Evolutionary conservation across 768 basidiomycete genomes (phyloP), one percentile per base, ranked within the genome.

Genomic region (Tephrocybe sp.): DNA sequence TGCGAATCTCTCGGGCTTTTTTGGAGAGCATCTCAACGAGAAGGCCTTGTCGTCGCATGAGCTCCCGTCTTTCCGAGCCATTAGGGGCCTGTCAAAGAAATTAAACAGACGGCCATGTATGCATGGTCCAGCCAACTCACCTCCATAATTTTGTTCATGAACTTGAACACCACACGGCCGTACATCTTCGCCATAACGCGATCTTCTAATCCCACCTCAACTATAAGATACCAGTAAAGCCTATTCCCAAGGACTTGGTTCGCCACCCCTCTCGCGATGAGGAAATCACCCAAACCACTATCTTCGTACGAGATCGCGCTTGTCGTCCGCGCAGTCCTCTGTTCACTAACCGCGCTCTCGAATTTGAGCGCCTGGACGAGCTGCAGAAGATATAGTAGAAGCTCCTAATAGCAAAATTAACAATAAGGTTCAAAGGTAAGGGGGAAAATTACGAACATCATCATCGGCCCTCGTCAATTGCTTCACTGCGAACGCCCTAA

Each of bases 321-420:
- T 3, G 85, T 79, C 1, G 85, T 83, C 39, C 89, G 77, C n/a
- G 83, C 82, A 0, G 87, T 84, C 38, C 87, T 74, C 59, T 88
- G 89, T 49, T 89, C 89, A 41, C 77, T 87, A 0, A 85, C 85
- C 1, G 81, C 75, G 52, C 84, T 90, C 67, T 98, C 97, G 55
- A 99, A 99, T 64, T 96, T 97, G 58, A 99, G 85, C 0, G 97
- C 93, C 70, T 99, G 97, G 0, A 98, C 96, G 16, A 99, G 82
- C 70, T 99, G 97, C 2, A 99, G 73, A 1, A 99, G 78, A 65
- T 99, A 99, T 1, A 98, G 65, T 50, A 92, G 72, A 6, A 99
- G 78, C 60, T 99, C 96, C 96, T 98, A 65, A 53, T 11, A 4
- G 53, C 14, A 19, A 48, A 60, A 42, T 54, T 46, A 32, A 46